Evolutionary conservation across 257 asterid species (phyloP).

Genomic region (Buddleja alternifolia): DNA sequence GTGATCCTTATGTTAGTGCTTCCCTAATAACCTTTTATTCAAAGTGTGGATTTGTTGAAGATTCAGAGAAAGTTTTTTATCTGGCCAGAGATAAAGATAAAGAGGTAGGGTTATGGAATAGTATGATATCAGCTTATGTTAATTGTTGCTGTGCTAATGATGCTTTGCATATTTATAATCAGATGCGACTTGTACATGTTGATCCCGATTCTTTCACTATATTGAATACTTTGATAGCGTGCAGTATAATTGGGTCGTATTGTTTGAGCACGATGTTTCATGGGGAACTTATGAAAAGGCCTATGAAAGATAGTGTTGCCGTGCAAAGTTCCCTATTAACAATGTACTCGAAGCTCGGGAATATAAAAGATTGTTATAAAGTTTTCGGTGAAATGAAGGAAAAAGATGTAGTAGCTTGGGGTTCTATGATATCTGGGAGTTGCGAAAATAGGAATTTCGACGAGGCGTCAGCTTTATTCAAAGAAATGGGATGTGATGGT

Average conservation of each 20-base stretch:
- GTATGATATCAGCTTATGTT: conserved; percentile 84
- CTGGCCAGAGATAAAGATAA: conserved; percentile 38
- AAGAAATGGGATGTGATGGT: conserved; percentile 52
- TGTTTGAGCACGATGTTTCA: conserved; percentile 59
- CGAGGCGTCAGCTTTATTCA: conserved; percentile 56
- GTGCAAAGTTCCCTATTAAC: conserved; percentile 75
- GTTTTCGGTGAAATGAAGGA: conserved; percentile 60
- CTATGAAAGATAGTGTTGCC: conserved; percentile 50
- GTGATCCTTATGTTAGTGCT: conserved; percentile 68
- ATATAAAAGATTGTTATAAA: conserved; percentile 41
- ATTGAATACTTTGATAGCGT: conserved; percentile 58
- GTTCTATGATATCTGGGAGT: conserved; percentile 71
- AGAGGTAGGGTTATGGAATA: conserved; percentile 76
- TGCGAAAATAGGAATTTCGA: conserved; percentile 50
- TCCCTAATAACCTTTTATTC: conserved; percentile 78
- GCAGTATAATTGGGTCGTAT: conserved; percentile 47
- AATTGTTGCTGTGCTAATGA: conserved; percentile 45
- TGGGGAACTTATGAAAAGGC: conserved; percentile 67
- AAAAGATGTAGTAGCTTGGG: conserved; percentile 86
- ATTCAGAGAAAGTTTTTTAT: conserved; percentile 53
- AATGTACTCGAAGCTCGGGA: conserved; percentile 82
- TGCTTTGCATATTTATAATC: conserved; percentile 53
- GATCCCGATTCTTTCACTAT: conserved; percentile 76
- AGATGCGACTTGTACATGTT: conserved; percentile 48
- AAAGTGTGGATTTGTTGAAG: conserved; percentile 53